These are phyloP conservation scores for Puccinia novopanici DNA, from an alignment of 1,284 basidiomycete genomes.

Conservation along the genomic window DNA sequence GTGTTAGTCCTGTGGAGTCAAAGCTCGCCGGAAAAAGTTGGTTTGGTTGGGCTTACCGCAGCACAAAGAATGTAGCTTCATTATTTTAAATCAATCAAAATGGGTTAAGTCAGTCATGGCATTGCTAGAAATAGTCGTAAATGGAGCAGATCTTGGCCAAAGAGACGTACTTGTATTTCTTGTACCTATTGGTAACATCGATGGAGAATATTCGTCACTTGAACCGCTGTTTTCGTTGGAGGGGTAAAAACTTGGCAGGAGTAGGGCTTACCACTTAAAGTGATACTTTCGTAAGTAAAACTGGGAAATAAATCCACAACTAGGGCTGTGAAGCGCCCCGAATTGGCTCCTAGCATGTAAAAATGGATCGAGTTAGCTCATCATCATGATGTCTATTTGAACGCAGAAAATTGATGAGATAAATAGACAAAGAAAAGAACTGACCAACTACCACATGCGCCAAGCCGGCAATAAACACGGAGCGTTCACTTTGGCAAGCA, in stretches of 20 bases:
- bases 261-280: constrained; percentile 21
- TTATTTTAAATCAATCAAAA: not conserved
- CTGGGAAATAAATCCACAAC: constrained; percentile 30
- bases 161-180: constrained; percentile 39
- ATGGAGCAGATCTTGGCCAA: not conserved
- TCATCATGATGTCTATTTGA: not conserved
- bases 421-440: not conserved
- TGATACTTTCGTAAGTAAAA: constrained; percentile 27
- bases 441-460: constrained; percentile 16
- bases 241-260: not conserved
- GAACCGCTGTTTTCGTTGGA: not conserved
- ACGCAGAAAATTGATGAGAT: not conserved
- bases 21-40: not conserved
- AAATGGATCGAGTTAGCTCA: not conserved
- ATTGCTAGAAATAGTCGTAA: not conserved
- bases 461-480: constrained; percentile 12
- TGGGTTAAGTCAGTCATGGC: not conserved
- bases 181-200: constrained; percentile 14
- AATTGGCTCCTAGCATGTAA: constrained; percentile 36
- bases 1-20: not conserved
- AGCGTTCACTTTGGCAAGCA: constrained; percentile 7
- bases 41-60: constrained; percentile 19
- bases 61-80: constrained; percentile 46
- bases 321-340: constrained; percentile 36
- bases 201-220: not conserved